Evolutionary conservation across 2,329 filamentous ascomycete species (phyloP).

Genomic region (Botrytis pseudocinerea): DNA sequence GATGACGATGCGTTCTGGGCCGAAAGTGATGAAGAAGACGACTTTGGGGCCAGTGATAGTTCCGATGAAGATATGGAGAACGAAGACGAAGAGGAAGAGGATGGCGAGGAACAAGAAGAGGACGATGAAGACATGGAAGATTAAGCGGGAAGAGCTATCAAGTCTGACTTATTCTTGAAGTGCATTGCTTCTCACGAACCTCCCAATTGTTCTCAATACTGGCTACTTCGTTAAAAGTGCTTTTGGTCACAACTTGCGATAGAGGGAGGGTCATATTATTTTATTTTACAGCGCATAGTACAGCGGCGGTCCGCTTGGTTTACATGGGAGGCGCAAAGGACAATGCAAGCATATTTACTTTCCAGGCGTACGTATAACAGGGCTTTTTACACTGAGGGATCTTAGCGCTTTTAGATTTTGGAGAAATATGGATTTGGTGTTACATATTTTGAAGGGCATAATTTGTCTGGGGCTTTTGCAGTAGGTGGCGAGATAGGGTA

Average conservation of each 20-base stretch:
- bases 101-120: conserved; percentile 58
- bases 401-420: conserved; percentile 24
- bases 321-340: conserved; percentile 32
- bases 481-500: conserved; percentile 7
- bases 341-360: conserved; percentile 27
- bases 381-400: conserved; percentile 16
- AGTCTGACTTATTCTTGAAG: conserved; percentile 11
- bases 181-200: not conserved
- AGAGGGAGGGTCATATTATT: conserved; percentile 25
- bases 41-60: conserved; percentile 75
- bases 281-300: conserved; percentile 34
- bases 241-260: conserved; percentile 16
- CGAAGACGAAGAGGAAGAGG: conserved; percentile 55
- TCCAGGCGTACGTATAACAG: conserved; percentile 28
- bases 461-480: conserved; percentile 14
- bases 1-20: conserved; percentile 83
- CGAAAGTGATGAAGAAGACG: conserved; percentile 72
- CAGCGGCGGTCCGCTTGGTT: conserved; percentile 30
- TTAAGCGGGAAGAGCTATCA: conserved; percentile 21
- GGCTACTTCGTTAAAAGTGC: not conserved
- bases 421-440: conserved; percentile 19
- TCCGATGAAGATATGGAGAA: conserved; percentile 58
- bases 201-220: not conserved
- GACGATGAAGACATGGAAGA: conserved; percentile 42
- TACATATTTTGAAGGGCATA: conserved; percentile 9